Base-by-base conservation (phyloP, 2,329 filamentous ascomycete genomes). In the Dactylellina haptotyla region DNA sequence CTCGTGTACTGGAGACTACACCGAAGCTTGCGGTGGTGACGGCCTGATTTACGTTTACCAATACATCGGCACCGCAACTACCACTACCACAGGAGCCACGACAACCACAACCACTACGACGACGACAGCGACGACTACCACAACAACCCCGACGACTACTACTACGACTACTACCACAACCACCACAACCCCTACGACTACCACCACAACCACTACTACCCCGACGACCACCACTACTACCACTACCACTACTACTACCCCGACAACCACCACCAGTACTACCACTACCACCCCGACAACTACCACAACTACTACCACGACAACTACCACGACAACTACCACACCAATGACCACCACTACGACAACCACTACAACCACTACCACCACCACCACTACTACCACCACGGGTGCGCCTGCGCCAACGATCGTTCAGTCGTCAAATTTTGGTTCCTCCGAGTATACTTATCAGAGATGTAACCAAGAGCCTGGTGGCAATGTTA, bases 101-200 rank as follows among this genome's bases (percentile, higher is more conserved):
- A 4, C 61, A 23, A 23, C 66, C 14, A 14, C 51, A 10, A 45
- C 25, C 34, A 9, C 28, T 26, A 6, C 26, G 9, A 34, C 26
- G 20, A 69, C 12, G 54, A 32, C 46, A 10, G 71, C 72, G 1
- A 67, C 51, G 6, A 48, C 30, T 9, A 16, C 8, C n/a, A 16
- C 8, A 9, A 16, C 39, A 43, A 8, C 39, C 14, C 6, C 32
- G 6, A 34, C 32, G 6, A 34, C 32, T 14, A 12, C 50, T 25
- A 32, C 64, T 28, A 12, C 59, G n/a, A 58, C 70, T 20, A 57
- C 59, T 25, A 50, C 46, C 14, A 66, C 64, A 10, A 70, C 71
- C 3, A 32, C 20, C 12, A 76, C 75, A 2, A 63, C 66, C 16
- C 14, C 54, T 23, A 59, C 72, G 4, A 45, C 64, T 9, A 48